Conservation (phyloP, 2,329 filamentous ascomycete species). For the Botrytis pseudocinerea region DNA sequence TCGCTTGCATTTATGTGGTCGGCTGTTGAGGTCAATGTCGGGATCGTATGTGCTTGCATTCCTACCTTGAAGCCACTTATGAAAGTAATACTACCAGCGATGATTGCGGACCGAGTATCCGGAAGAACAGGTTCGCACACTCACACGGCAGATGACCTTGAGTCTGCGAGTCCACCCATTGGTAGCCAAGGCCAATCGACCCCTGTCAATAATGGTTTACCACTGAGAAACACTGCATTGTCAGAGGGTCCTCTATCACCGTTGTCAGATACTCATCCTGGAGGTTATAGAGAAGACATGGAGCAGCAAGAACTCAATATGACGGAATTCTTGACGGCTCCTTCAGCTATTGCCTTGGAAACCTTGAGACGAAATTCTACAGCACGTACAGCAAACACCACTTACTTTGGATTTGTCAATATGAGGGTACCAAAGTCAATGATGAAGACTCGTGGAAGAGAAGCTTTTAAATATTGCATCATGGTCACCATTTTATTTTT, state of each 20-base stretch:
- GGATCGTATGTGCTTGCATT: conserved; percentile 89
- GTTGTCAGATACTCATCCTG: conserved; percentile 23
- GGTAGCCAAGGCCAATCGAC: neutral
- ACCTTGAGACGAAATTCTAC: conserved; percentile 22
- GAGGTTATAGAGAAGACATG: conserved; percentile 25
- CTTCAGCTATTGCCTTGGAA: conserved; percentile 15
- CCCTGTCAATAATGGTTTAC: neutral
- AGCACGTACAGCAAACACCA: conserved; percentile 40
- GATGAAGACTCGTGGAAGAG: conserved; percentile 60
- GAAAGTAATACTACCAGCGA: conserved; percentile 45
- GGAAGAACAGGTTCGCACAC: conserved; percentile 10
- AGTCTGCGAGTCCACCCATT: conserved; percentile 30
- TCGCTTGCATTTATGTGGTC: conserved; percentile 92
- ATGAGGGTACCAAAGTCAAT: conserved; percentile 69
- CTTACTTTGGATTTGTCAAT: conserved; percentile 78
- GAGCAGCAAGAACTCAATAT: conserved; percentile 31
- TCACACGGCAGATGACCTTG: conserved; percentile 22
- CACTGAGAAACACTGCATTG: conserved; percentile 7
- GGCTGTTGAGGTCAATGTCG: conserved; percentile 85
- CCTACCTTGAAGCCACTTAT: conserved; percentile 87
- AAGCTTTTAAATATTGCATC: conserved; percentile 70
- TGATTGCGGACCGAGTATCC: conserved; percentile 33
- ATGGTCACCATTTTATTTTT: conserved; percentile 82
- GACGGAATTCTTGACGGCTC: conserved; percentile 38
- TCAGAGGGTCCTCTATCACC: conserved; percentile 20